Conservation (phyloP, 345 rosid species). For the Luvunga scandens region DNA sequence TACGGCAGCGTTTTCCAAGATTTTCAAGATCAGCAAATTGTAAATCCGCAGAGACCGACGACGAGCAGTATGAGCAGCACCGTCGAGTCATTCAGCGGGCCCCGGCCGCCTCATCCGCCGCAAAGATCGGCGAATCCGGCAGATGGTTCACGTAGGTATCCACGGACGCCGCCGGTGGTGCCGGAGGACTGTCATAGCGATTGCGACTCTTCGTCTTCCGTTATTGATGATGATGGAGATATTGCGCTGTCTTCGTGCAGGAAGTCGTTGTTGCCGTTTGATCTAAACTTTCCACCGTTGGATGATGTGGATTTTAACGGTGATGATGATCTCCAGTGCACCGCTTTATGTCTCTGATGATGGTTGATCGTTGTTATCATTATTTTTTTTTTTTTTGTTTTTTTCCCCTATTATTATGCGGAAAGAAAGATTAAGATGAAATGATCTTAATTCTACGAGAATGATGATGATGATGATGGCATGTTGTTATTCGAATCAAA, state of each 20-base stretch:
- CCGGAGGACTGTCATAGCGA: slow-evolving; percentile 92
- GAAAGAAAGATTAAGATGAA: slow-evolving; percentile 29
- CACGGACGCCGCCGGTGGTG: slow-evolving; percentile 56
- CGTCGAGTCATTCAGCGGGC: slow-evolving; percentile 89
- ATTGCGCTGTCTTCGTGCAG: slow-evolving; percentile 47
- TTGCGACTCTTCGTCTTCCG: slow-evolving; percentile 95
- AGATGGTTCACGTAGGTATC: slow-evolving; percentile 36
- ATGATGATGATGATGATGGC: slow-evolving; percentile 4
- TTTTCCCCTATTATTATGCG: slow-evolving; percentile 25
- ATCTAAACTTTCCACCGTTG: slow-evolving; percentile 89
- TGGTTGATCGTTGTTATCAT: slow-evolving; percentile 3
- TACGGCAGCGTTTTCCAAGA: slow-evolving; percentile 37
- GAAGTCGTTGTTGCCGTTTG: slow-evolving; percentile 58
- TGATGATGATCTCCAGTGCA: slow-evolving; percentile 68
- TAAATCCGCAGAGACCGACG: slow-evolving; percentile 65
- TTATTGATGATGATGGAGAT: slow-evolving; percentile 54
- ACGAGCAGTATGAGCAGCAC: slow-evolving; percentile 94
- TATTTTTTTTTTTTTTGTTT: slow-evolving; percentile 6
- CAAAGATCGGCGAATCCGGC: slow-evolving; percentile 13
- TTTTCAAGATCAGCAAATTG: slow-evolving; percentile 15
- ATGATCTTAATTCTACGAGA: slow-evolving; percentile 17
- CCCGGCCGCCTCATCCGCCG: slow-evolving; percentile 38
- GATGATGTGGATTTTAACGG: slow-evolving; percentile 55
- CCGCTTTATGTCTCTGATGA: slow-evolving; percentile 79
- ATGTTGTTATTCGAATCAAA: neutral